Percentiles rank a stretch among this genome's conserved stretches.
Conservation (phyloP, 2,329 filamentous ascomycete genomes). For the Ophiostoma sp. region DNA sequence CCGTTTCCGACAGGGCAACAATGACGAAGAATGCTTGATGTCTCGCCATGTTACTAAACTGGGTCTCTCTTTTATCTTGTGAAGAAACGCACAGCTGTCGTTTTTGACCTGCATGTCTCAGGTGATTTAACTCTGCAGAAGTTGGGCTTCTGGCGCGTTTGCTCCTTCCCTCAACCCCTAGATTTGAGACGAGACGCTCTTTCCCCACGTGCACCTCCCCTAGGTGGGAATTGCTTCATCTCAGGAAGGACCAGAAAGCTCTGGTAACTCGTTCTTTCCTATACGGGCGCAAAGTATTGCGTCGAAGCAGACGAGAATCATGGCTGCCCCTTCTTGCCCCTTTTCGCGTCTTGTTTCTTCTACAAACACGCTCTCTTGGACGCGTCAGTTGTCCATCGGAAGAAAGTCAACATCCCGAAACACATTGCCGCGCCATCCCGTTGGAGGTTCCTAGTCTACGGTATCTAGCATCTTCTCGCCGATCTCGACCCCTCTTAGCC, state of each 20-base stretch:
- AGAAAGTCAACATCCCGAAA: not conserved
- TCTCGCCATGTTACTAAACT: not conserved
- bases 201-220: not conserved
- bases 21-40: slow-evolving; percentile 1
- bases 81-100: not conserved
- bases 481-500: not conserved
- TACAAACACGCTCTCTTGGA: not conserved
- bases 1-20: not conserved
- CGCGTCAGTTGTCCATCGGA: not conserved
- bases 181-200: not conserved
- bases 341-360: not conserved
- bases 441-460: not conserved
- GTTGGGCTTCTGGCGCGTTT: not conserved
- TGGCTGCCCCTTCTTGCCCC: not conserved
- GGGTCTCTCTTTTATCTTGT: not conserved
- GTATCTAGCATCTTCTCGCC: not conserved
- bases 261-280: slow-evolving; percentile 1
- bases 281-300: not conserved
- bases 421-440: not conserved
- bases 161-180: not conserved
- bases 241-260: not conserved
- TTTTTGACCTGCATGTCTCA: not conserved
- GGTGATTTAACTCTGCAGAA: not conserved
- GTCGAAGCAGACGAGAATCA: not conserved
- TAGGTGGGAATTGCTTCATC: not conserved